Conservation (phyloP, 139 green algal genomes). For the Gonium pectorale region DNA sequence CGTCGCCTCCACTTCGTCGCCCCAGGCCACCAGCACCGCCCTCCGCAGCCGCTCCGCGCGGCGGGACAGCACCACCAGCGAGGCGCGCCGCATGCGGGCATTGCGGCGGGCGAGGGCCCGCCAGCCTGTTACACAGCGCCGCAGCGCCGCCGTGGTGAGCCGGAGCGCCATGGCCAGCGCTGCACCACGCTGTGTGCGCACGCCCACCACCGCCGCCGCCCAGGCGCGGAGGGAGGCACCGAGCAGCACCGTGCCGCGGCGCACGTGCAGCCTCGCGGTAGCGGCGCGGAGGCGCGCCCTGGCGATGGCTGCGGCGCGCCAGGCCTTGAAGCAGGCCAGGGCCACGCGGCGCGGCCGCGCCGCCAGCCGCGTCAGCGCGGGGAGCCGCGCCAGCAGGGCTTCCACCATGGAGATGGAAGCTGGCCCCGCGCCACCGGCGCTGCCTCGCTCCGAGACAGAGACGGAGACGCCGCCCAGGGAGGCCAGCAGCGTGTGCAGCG, state of each 20-base stretch:
- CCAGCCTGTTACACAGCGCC: neutral
- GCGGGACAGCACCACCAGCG: neutral
- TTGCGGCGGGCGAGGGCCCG: neutral
- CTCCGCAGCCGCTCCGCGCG: neutral
- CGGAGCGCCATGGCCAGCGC: neutral
- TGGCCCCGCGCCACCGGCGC: neutral
- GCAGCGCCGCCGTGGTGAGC: neutral
- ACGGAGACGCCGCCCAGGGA: neutral
- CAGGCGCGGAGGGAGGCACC: neutral
- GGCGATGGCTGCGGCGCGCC: neutral
- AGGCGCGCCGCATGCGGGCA: neutral
- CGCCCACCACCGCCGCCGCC: neutral
- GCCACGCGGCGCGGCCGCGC: neutral
- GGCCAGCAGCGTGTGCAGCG: neutral
- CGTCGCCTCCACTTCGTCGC: neutral
- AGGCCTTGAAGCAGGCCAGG: neutral
- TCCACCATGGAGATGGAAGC: neutral
- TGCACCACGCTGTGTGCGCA: neutral
- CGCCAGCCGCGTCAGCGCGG: neutral
- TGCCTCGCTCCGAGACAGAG: too few species aligned
- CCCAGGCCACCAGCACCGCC: constrained; percentile 5
- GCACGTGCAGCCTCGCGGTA: neutral
- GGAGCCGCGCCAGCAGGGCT: neutral
- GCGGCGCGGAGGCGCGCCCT: neutral
- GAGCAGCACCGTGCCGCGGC: neutral